Evolutionary conservation across 495 filamentous ascomycete genomes (phyloP).

Genomic region (Cladorrhinum samala): DNA sequence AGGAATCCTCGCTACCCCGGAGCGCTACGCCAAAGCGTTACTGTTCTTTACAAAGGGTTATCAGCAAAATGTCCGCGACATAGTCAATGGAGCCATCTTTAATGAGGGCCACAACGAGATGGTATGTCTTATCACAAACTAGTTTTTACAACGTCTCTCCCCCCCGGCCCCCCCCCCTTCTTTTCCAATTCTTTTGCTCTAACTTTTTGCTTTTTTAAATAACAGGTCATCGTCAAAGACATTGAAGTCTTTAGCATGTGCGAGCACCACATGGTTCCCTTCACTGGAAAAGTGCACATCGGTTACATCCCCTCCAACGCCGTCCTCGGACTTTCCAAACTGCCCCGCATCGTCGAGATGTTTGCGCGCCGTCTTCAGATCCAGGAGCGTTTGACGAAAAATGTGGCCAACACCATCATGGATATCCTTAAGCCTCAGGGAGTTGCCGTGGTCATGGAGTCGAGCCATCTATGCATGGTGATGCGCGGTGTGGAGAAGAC

Average conservation of each 20-base stretch:
- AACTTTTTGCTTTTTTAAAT: neutral
- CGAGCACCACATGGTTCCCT: constrained; percentile 97
- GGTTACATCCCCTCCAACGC: constrained; percentile 84
- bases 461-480: constrained; percentile 97
- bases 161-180: neutral
- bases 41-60: constrained; percentile 99
- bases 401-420: constrained; percentile 89
- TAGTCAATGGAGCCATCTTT: constrained; percentile 94
- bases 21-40: constrained; percentile 93
- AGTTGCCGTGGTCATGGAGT: constrained; percentile 96
- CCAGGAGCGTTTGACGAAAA: constrained; percentile 91
- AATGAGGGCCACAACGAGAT: constrained; percentile 95
- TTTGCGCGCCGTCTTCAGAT: constrained; percentile 90
- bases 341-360: constrained; percentile 95
- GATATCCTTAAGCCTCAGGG: constrained; percentile 91
- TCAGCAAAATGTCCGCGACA: constrained; percentile 87
- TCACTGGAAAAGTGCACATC: constrained; percentile 98
- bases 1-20: constrained; percentile 79
- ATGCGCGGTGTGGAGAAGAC: constrained; percentile 94
- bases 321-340: constrained; percentile 91
- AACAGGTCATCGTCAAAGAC: constrained; percentile 83
- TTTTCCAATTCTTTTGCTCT: neutral
- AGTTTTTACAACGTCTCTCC: too few species aligned
- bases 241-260: constrained; percentile 95
- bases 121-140: constrained; percentile 31